phyloP scores from a whole-genome alignment of 140 eudicot genomes.

The Cichorium intybus region DNA sequence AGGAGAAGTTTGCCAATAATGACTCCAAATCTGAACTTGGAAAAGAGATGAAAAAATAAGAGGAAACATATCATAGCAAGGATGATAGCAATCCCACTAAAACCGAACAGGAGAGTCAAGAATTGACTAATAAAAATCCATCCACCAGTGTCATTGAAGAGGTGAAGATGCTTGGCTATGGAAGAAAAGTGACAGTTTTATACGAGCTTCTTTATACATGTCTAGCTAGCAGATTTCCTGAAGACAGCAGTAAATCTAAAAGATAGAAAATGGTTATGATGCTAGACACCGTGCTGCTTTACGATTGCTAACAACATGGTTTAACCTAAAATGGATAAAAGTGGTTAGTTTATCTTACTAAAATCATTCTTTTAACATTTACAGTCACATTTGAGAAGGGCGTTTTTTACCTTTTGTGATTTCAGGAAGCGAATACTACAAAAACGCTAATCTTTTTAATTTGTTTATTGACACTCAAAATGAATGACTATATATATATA shows the following conservation, averaged over 20 bases:
- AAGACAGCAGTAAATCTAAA: conserved; percentile 45
- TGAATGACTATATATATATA: no score
- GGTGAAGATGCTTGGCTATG: conserved; percentile 52
- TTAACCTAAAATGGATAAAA: conserved; percentile 79
- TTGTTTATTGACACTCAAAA: no score
- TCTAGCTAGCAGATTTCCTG: conserved; percentile 69
- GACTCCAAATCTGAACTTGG: conserved; percentile 40
- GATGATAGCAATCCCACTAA: neutral
- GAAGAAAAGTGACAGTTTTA: conserved; percentile 69
- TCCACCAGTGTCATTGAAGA: conserved; percentile 51
- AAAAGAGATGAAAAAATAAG: conserved; percentile 18
- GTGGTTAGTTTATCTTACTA: conserved; percentile 38
- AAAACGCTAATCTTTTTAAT: no score
- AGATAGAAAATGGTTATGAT: conserved; percentile 76
- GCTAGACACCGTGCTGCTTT: conserved; percentile 95
- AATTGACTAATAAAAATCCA: conserved; percentile 20
- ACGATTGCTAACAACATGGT: conserved; percentile 91
- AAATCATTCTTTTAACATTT: neutral
- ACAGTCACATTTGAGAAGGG: neutral
- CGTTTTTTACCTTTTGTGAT: neutral
- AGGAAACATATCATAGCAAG: conserved; percentile 8
- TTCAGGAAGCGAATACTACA: conserved; percentile 96
- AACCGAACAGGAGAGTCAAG: conserved; percentile 24
- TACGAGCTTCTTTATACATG: conserved; percentile 92
- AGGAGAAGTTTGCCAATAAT: conserved; percentile 54